These are phyloP conservation scores for Exophiala calicioides DNA, from an alignment of 2,329 filamentous ascomycete genomes.

Conservation along the genomic window DNA sequence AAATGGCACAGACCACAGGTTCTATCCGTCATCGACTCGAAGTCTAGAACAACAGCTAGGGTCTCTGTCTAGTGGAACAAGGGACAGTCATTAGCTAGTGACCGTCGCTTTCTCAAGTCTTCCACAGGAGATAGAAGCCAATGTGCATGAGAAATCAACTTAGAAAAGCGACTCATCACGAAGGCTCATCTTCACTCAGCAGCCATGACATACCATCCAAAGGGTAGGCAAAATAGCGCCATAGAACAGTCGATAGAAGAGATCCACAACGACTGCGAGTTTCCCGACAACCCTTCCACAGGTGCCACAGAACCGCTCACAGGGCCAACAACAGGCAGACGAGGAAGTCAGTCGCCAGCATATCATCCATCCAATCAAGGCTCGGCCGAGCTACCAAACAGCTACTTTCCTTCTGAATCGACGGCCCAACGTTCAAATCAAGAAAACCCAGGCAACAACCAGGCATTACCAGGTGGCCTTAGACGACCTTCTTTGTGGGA, in stretches of 20 bases:
- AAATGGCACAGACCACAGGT: no score
- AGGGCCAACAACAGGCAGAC: not conserved
- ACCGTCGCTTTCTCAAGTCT: no score
- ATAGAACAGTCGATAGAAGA: not conserved
- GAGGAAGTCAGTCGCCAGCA: not conserved
- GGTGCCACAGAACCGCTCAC: not conserved
- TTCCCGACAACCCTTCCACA: not conserved
- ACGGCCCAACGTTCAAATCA: not conserved
- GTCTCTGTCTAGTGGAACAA: no score
- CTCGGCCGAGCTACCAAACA: not conserved
- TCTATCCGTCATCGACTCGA: no score
- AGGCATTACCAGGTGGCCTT: not conserved
- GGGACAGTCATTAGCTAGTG: no score
- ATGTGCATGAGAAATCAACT: no score
- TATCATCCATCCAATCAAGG: not conserved
- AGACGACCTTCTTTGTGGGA: slow-evolving; percentile 1
- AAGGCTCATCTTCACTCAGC: no score
- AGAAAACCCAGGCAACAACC: not conserved
- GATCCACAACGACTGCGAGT: not conserved
- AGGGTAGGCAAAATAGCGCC: not conserved
- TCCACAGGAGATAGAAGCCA: not conserved
- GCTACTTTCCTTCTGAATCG: slow-evolving; percentile 1
- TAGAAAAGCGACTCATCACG: no score
- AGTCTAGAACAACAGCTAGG: no score
- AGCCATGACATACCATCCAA: slow-evolving; percentile 1